Conservation (phyloP, 306 rosid species). For the Vachellia pachyceras region DNA sequence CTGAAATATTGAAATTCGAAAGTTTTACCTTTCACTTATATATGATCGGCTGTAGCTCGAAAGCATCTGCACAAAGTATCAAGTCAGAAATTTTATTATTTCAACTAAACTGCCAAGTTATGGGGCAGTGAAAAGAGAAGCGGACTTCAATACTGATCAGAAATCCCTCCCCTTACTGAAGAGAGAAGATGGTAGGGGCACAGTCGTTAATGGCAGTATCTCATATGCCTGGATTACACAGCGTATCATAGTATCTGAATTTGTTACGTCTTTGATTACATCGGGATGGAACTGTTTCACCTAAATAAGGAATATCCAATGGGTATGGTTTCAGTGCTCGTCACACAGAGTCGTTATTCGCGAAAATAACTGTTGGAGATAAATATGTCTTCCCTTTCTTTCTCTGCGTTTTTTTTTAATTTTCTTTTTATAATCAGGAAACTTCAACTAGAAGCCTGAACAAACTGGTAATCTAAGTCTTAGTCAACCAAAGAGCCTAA, state of each 20-base stretch:
- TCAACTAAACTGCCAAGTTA: background rate
- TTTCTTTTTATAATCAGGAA: background rate
- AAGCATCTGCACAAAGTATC: constrained; percentile 60
- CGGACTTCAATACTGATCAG: no score
- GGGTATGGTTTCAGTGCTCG: background rate
- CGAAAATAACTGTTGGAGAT: background rate
- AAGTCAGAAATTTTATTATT: constrained; percentile 7
- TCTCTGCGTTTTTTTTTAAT: background rate
- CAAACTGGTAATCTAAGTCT: background rate
- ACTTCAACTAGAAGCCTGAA: background rate
- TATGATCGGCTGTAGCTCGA: constrained; percentile 70
- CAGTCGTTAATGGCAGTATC: constrained; percentile 43
- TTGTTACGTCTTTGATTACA: constrained; percentile 50
- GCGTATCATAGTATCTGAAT: constrained; percentile 79
- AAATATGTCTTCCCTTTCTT: background rate
- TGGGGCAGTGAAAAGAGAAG: background rate
- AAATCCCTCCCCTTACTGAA: background rate
- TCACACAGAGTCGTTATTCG: background rate
- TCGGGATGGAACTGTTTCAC: constrained; percentile 97
- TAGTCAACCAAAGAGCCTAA: background rate
- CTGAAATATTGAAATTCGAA: background rate
- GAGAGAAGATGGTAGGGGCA: background rate
- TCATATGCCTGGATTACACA: constrained; percentile 86
- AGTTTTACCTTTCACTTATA: constrained; percentile 70
- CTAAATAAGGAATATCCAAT: constrained; percentile 37